Evolutionary conservation across 2,329 filamentous ascomycete genomes (phyloP).

Genomic region (Penicillium sp.): DNA sequence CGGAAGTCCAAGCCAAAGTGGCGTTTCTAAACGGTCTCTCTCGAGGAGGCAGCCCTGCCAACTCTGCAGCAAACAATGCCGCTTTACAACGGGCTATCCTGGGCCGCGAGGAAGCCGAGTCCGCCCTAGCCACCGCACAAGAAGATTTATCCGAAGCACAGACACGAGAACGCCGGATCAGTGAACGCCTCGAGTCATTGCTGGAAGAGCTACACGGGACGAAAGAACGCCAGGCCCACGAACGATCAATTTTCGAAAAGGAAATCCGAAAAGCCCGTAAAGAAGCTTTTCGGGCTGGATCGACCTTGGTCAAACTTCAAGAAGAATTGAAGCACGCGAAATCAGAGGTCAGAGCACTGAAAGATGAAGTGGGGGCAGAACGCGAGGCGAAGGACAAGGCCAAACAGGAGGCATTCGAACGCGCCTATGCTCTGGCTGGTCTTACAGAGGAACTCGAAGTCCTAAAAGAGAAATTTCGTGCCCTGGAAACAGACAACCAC

Average conservation of each 20-base stretch:
- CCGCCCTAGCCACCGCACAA: conserved; percentile 35
- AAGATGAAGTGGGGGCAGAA: conserved; percentile 54
- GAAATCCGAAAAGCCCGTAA: conserved; percentile 57
- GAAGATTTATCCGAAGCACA: conserved; percentile 45
- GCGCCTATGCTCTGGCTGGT: conserved; percentile 47
- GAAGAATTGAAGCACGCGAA: conserved; percentile 49
- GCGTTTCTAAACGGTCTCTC: conserved; percentile 51
- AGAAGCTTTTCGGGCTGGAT: conserved; percentile 59
- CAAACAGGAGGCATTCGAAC: conserved; percentile 50
- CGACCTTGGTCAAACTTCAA: conserved; percentile 55
- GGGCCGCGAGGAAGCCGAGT: conserved; percentile 49
- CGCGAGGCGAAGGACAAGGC: conserved; percentile 48
- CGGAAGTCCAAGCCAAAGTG: conserved; percentile 51
- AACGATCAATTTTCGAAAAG: conserved; percentile 55
- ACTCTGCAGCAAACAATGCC: conserved; percentile 42
- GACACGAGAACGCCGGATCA: conserved; percentile 45
- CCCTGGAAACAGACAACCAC: conserved; percentile 40
- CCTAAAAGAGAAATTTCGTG: conserved; percentile 44
- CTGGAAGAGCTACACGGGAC: conserved; percentile 54
- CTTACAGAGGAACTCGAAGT: conserved; percentile 47
- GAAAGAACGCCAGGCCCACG: conserved; percentile 52
- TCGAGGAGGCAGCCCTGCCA: conserved; percentile 34
- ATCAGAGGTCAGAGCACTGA: conserved; percentile 50
- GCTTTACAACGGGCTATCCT: conserved; percentile 47
- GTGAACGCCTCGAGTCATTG: conserved; percentile 46